Conservation (phyloP, 2,329 filamentous ascomycete genomes). For the Beauveria brongniartii region DNA sequence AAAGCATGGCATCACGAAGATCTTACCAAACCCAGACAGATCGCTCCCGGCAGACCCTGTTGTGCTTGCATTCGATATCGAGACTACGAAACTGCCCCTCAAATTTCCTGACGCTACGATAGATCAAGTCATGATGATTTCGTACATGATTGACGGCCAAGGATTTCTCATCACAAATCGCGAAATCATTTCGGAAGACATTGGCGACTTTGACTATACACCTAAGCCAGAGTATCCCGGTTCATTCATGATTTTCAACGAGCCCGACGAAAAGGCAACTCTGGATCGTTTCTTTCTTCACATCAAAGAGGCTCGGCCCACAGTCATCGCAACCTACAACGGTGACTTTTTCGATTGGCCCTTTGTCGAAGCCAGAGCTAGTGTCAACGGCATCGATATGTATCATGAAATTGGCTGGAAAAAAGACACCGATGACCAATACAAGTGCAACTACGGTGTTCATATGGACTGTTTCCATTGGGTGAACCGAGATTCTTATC, state of each 20-base stretch:
- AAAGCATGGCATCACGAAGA: slow-evolving; percentile 79
- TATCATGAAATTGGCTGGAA: slow-evolving; percentile 96
- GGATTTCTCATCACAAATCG: slow-evolving; percentile 97
- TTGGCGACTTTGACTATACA: slow-evolving; percentile 95
- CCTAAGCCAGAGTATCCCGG: slow-evolving; percentile 94
- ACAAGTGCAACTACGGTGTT: slow-evolving; percentile 89
- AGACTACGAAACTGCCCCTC: slow-evolving; percentile 88
- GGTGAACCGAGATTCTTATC: slow-evolving; percentile 97
- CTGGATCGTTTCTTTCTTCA: slow-evolving; percentile 92
- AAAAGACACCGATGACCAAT: slow-evolving; percentile 92
- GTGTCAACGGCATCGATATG: slow-evolving; percentile 96
- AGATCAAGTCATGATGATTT: slow-evolving; percentile 99
- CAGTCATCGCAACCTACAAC: slow-evolving; percentile 99
- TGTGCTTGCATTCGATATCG: slow-evolving; percentile 99
- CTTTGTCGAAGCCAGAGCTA: slow-evolving; percentile 88
- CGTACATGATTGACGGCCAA: slow-evolving; percentile 99
- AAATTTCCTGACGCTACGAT: slow-evolving; percentile 94
- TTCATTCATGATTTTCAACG: slow-evolving; percentile 96
- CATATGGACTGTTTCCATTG: slow-evolving; percentile 99
- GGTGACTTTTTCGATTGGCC: slow-evolving; percentile 99
- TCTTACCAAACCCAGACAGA: slow-evolving; percentile 79
- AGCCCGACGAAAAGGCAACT: slow-evolving; percentile 80
- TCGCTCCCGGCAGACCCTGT: slow-evolving; percentile 88
- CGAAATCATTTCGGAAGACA: slow-evolving; percentile 96
- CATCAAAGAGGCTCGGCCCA: slow-evolving; percentile 88